Evolutionary conservation across 2,329 filamentous ascomycete species (phyloP), one percentile per base, ranked within the genome.

Genomic region (Fusarium staphyleae): DNA sequence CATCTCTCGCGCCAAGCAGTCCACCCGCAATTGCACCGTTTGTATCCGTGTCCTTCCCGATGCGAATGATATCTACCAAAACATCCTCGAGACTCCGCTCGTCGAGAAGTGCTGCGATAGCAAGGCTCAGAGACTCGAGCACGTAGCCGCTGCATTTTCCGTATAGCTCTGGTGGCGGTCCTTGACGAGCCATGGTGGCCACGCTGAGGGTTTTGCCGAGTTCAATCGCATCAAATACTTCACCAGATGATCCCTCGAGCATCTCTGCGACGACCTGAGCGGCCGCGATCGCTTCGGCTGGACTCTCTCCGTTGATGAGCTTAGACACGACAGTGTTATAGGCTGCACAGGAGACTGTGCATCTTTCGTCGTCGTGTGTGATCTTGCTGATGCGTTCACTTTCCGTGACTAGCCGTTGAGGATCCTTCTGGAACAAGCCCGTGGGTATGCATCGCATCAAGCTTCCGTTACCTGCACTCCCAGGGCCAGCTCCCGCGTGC

Each of bases 381-480:
- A 78, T 64, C 13, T 66, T 69, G 40, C 74, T 77, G 48, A 78
- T 73, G 4, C 67, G 67, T 7, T 70, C 45, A 36, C 71, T 73
- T 41, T 78, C 73, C 1, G 37, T 34, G 4, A 74, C 40, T 5
- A 73, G 15, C 19, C 52, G 65, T 1, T 66, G 59, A 2, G 41
- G 43, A 10, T 72, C 68, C 0, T 12, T 15, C 24, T 70, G 68
- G 43, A 80, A 78, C 12, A 79, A 59, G 0, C 67, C 78, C 0
- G 77, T 80, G 0, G 78, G 73, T 1, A 80, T 68, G 54, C 78
- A 80, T 3, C 78, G 70, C 78, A 80, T 80, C 54, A 81, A 59
- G 29, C 73, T 77, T 4, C 78, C 77, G 46, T 81, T 80, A 12
- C 78, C 78, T 1, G 75, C 74, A 6, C 59, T 61, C 3, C 72